Percentiles rank a stretch among this genome's conserved stretches.
Conservation (phyloP, 2,329 filamentous ascomycete genomes). For the Cladophialophora exuberans region DNA sequence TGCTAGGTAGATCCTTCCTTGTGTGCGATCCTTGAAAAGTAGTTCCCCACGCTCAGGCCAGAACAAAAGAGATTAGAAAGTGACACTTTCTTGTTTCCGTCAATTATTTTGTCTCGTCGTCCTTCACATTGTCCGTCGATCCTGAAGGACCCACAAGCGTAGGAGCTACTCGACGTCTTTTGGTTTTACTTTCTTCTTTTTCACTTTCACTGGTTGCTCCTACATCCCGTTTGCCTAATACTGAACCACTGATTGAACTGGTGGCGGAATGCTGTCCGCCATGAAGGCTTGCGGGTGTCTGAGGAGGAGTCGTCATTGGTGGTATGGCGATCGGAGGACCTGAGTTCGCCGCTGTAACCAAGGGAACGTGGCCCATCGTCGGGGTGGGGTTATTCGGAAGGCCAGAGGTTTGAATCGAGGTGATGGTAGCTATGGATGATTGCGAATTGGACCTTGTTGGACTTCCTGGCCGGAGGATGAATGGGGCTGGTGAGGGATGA, state of each 20-base stretch:
- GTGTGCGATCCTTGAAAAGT: not conserved
- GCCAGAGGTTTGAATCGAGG: constrained; percentile 47
- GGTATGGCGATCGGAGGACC: constrained; percentile 60
- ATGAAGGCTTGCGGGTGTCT: constrained; percentile 68
- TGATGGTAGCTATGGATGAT: constrained; percentile 72
- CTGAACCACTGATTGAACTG: constrained; percentile 57
- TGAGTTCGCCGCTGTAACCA: constrained; percentile 74
- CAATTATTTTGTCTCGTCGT: constrained; percentile 11
- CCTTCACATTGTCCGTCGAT: constrained; percentile 14
- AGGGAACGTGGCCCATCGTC: constrained; percentile 74
- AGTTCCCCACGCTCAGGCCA: no score
- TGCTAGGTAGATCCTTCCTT: not conserved
- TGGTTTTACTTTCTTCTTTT: constrained; percentile 38
- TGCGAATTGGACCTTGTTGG: constrained; percentile 84
- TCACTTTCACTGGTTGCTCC: constrained; percentile 48
- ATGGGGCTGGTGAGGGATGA: constrained; percentile 61
- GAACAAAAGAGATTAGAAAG: no score
- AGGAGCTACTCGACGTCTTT: constrained; percentile 39
- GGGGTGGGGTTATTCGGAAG: constrained; percentile 78
- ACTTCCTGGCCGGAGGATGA: constrained; percentile 66
- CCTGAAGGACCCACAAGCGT: constrained; percentile 34
- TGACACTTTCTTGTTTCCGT: not conserved
- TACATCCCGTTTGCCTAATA: constrained; percentile 56
- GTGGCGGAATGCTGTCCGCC: constrained; percentile 55
- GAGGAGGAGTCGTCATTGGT: constrained; percentile 79